phyloP scores from a whole-genome alignment of 2,329 filamentous ascomycete genomes.

The Clathrospora elynae region DNA sequence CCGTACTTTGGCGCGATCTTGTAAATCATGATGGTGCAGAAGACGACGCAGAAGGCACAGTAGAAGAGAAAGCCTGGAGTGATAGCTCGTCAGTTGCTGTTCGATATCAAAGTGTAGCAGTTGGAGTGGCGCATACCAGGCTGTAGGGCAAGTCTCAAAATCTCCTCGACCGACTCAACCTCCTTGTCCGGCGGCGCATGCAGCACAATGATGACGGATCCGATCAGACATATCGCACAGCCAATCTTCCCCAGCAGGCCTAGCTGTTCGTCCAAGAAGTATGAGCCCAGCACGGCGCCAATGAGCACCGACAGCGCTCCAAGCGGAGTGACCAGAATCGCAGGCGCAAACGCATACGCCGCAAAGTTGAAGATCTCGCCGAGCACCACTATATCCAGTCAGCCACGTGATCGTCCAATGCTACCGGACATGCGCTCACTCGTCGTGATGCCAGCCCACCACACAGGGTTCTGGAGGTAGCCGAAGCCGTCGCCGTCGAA shows the following conservation, averaged over 20 bases:
- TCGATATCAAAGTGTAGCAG: not conserved
- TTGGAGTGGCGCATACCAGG: conserved; percentile 68
- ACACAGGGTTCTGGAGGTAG: conserved; percentile 91
- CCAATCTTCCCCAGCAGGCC: conserved; percentile 92
- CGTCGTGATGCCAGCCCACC: conserved; percentile 94
- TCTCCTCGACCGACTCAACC: conserved; percentile 88
- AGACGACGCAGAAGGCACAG: conserved; percentile 76
- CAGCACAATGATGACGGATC: conserved; percentile 94
- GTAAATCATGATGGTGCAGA: conserved; percentile 95
- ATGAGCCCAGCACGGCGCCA: conserved; percentile 90
- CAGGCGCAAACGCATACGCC: conserved; percentile 96
- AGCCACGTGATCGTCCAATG: conserved; percentile 13
- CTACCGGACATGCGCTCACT: conserved; percentile 60
- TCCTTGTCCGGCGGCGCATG: conserved; percentile 95
- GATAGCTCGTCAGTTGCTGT: conserved; percentile 16
- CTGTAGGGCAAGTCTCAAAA: conserved; percentile 86
- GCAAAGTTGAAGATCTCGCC: conserved; percentile 98
- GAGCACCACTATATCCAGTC: conserved; percentile 69
- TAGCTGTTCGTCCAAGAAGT: conserved; percentile 88
- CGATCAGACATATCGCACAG: conserved; percentile 93
- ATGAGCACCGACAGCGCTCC: conserved; percentile 94
- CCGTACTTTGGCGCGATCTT: conserved; percentile 86
- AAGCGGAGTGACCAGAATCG: conserved; percentile 95
- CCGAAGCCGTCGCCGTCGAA: conserved; percentile 96
- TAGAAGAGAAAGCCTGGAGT: conserved; percentile 83